Percentiles rank a stretch among this genome's conserved stretches.
These are phyloP conservation scores for Penicillium sp. DNA, from an alignment of 2,329 filamentous ascomycete species.

Conservation along the genomic window DNA sequence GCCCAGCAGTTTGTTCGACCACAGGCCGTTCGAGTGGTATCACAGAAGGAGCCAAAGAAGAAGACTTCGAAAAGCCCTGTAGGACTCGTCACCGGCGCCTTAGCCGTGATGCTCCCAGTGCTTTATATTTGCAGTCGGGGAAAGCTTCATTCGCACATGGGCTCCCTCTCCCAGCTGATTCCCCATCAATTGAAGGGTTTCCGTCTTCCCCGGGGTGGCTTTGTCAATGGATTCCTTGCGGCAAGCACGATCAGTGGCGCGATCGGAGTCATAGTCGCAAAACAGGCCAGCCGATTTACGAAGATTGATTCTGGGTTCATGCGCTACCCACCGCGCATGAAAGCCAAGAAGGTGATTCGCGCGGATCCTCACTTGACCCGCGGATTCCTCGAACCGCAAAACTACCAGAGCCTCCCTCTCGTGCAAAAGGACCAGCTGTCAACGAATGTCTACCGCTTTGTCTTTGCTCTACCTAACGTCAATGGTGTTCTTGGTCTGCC, in stretches of 20 bases:
- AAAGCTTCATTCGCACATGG: not conserved
- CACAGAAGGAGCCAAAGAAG: conserved; percentile 10
- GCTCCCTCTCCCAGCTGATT: not conserved
- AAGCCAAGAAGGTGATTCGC: conserved; percentile 33
- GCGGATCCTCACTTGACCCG: conserved; percentile 37
- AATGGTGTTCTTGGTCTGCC: conserved; percentile 54
- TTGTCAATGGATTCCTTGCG: conserved; percentile 22
- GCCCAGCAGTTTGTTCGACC: conserved; percentile 18
- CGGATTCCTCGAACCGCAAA: conserved; percentile 45
- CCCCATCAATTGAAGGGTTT: conserved; percentile 3
- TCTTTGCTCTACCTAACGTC: conserved; percentile 50
- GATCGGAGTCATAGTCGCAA: conserved; percentile 12
- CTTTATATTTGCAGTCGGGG: conserved; percentile 11
- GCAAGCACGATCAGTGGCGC: conserved; percentile 18
- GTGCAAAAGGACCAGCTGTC: conserved; percentile 24
- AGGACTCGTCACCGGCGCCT: conserved; percentile 13
- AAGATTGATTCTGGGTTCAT: conserved; percentile 28
- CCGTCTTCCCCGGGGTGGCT: conserved; percentile 17
- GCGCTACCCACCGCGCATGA: conserved; percentile 40
- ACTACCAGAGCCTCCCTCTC: conserved; percentile 51
- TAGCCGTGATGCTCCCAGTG: conserved; percentile 8
- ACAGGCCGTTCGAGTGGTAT: conserved; percentile 23
- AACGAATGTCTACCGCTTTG: conserved; percentile 42
- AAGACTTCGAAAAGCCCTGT: conserved; percentile 30
- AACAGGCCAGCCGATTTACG: conserved; percentile 19